phyloP scores from a whole-genome alignment of 169 alveolate species.

The Plasmodium reichenowi region DNA sequence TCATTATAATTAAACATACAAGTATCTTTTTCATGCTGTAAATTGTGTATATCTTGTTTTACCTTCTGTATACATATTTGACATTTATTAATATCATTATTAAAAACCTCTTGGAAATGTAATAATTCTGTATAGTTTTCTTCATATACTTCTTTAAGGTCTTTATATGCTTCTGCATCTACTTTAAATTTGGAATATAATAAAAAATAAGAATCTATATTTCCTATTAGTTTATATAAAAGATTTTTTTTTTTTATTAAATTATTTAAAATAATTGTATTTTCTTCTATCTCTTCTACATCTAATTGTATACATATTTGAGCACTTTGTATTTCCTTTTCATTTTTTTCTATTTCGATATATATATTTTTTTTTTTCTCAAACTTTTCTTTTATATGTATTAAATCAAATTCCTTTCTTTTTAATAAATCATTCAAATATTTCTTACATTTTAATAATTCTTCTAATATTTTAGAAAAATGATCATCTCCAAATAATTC shows the following conservation, averaged over 20 bases:
- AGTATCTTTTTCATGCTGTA: too few relatives aligned
- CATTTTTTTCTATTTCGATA: constrained; percentile 49
- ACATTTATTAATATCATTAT: too few relatives aligned
- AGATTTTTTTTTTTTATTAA: constrained; percentile 28
- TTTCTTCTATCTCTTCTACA: constrained; percentile 32
- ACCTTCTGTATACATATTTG: too few relatives aligned
- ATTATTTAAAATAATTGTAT: constrained; percentile 11
- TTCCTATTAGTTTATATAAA: constrained; percentile 14
- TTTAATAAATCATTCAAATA: constrained; percentile 47
- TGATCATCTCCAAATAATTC: constrained; percentile 93
- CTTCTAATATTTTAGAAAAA: constrained; percentile 81
- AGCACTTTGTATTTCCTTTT: constrained; percentile 60
- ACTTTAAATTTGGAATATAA: constrained; percentile 19
- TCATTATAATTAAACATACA: too few relatives aligned
- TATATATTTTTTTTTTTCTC: constrained; percentile 19
- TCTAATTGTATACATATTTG: constrained; percentile 52
- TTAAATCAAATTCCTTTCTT: constrained; percentile 73
- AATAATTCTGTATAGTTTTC: not conserved
- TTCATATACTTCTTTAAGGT: constrained; percentile 51
- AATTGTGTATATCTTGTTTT: too few relatives aligned
- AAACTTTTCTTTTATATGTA: constrained; percentile 10
- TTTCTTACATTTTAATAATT: constrained; percentile 72
- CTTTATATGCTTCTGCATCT: constrained; percentile 21
- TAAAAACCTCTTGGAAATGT: too few relatives aligned
- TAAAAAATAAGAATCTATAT: constrained; percentile 39